A percentile compares a stretch with the other conserved stretches of the same genome.
Conservation (phyloP, 2,329 filamentous ascomycete species). For the Thelonectria discophora region DNA sequence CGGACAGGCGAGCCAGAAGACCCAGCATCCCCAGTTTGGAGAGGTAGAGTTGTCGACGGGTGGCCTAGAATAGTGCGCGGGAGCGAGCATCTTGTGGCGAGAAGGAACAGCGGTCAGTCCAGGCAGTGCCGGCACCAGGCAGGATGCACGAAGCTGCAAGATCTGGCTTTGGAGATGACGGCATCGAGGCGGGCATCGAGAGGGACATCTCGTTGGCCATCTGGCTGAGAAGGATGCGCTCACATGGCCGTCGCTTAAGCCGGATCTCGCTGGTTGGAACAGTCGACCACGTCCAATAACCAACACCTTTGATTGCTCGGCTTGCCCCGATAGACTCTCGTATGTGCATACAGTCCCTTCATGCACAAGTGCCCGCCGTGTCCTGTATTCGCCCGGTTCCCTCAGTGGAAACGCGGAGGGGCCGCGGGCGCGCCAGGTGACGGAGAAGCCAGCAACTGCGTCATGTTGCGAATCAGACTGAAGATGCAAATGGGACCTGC, state of each 20-base stretch:
- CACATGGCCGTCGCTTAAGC: background rate
- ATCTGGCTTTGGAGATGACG: constrained; percentile 11
- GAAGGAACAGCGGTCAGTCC: constrained; percentile 9
- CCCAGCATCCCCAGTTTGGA: constrained; percentile 17
- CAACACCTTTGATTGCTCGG: background rate
- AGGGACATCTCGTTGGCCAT: background rate
- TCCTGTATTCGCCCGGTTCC: constrained; percentile 27
- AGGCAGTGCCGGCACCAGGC: constrained; percentile 9
- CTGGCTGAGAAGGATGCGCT: background rate
- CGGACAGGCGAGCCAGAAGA: constrained; percentile 22
- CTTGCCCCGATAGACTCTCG: constrained; percentile 12
- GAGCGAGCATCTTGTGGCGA: constrained; percentile 8
- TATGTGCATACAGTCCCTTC: constrained; percentile 10
- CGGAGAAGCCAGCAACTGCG: background rate
- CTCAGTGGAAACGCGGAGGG: constrained; percentile 3
- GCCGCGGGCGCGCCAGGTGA: constrained; percentile 24
- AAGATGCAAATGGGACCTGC: background rate
- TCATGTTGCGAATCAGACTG: constrained; percentile 6
- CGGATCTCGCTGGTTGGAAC: background rate
- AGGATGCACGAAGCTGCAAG: constrained; percentile 14
- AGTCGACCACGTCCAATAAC: background rate
- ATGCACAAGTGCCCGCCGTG: constrained; percentile 2
- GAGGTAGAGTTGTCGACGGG: constrained; percentile 12
- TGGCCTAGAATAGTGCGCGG: constrained; percentile 10
- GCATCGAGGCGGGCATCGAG: background rate